phyloP scores from a whole-genome alignment of 768 basidiomycete species.

The Lactarius hengduanensis region DNA sequence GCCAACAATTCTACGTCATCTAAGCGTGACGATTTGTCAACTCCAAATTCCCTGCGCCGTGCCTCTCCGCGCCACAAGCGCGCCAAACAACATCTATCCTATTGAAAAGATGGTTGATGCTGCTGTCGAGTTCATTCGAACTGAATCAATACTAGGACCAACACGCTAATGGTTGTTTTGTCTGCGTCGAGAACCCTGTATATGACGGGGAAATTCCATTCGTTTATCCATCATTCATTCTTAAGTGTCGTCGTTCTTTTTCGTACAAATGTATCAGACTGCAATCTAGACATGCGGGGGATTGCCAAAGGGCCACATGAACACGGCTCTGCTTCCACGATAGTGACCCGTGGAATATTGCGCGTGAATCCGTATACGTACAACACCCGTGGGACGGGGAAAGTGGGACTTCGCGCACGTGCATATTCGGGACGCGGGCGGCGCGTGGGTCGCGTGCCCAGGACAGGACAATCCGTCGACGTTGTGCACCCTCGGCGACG shows the following conservation, averaged over 20 bases:
- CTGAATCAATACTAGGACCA: background rate
- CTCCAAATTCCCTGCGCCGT: background rate
- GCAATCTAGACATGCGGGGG: background rate
- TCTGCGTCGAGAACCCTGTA: background rate
- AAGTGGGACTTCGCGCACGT: background rate
- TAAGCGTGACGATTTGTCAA: background rate
- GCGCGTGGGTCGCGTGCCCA: constrained; percentile 15
- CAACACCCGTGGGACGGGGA: background rate
- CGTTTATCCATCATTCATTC: background rate
- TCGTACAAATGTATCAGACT: background rate
- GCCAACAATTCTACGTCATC: background rate
- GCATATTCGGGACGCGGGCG: constrained; percentile 20
- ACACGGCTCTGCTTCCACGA: background rate
- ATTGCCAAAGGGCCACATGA: background rate
- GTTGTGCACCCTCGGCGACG: constrained; percentile 22
- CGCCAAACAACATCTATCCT: background rate
- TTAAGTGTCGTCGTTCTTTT: background rate
- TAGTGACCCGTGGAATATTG: background rate
- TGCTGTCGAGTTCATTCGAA: background rate
- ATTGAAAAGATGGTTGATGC: background rate
- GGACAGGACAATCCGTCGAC: constrained; percentile 22
- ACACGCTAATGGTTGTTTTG: background rate
- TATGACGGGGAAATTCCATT: background rate
- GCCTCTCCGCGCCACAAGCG: background rate
- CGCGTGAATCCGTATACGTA: too few relatives aligned